Evolutionary conservation across 345 rosid genomes (phyloP).

Genomic region (Heritiera fomes): DNA sequence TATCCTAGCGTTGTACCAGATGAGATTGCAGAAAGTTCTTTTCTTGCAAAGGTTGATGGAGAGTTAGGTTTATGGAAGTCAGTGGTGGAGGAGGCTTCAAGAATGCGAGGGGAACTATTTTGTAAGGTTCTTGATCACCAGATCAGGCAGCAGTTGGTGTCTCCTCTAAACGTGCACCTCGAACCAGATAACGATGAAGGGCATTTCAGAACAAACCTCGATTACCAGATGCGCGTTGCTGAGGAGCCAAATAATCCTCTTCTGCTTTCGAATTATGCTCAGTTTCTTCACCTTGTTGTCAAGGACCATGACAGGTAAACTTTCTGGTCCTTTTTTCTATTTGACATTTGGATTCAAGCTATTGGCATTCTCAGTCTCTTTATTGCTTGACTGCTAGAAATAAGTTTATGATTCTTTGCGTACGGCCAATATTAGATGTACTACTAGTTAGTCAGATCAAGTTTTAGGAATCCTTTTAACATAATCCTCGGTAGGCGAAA

Average conservation of each 20-base stretch:
- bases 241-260: conserved; percentile 64
- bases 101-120: conserved; percentile 30
- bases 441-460: not conserved
- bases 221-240: conserved; percentile 55
- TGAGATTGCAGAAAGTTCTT: not conserved
- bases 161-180: conserved; percentile 42
- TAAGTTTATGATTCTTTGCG: not conserved
- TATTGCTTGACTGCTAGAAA: not conserved
- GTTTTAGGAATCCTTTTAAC: too few relatives aligned
- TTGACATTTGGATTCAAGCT: too few relatives aligned
- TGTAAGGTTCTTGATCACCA: conserved; percentile 40
- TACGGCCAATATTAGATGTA: not conserved
- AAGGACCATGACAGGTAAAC: conserved; percentile 63
- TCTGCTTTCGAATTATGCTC: conserved; percentile 69
- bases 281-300: conserved; percentile 57
- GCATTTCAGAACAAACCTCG: conserved; percentile 49
- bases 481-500: too few relatives aligned
- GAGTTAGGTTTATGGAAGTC: conserved; percentile 56
- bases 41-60: not conserved
- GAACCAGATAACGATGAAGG: conserved; percentile 49
- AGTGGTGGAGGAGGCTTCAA: conserved; percentile 49
- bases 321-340: not conserved
- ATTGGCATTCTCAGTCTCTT: not conserved
- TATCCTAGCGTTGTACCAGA: not conserved
- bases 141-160: conserved; percentile 35